Base-by-base conservation (phyloP, 805 yeast genomes). In the Tetrapisispora nanseiensis region DNA sequence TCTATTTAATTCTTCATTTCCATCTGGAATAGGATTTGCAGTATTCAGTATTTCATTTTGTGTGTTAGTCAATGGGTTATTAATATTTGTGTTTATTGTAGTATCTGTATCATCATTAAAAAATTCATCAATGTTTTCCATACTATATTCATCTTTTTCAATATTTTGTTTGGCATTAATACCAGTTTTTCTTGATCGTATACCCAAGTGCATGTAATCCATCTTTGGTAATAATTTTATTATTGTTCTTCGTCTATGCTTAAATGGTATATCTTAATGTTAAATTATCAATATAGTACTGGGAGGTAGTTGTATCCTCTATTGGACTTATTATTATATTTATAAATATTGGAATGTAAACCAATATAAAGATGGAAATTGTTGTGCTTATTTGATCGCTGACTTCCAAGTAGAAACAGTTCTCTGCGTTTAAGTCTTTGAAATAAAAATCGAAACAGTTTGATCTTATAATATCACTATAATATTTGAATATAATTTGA, bases 181-280 rank as follows among this genome's bases (percentile, higher is more conserved):
- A n/a, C 86, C 87, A 0, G 85, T 79, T 55, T 76, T 80, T 22
- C 89, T 70, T 32, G 86, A 77, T 51, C 66, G 70, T 30, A 69
- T 63, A 3, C 89, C 89, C 12, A 70, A 66, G 52, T 67, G 72
- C 62, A 62, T 65, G 55, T 49, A 67, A 49, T 59, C 69, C 75
- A 65, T 68, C 12, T n/a, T 34, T 13, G 13, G 4, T 13, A 19
- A 16, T 24, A 5, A 3, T 16, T 10, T 18, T 35, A 10, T 18
- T 9, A n/a, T 12, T 22, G 5, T 20, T 31, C 19, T 18, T 5
- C 10, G 9, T 13, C 8, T 31, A 31, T 31, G 19, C 13, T 27
- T 10, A 27, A 5, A 6, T 27, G n/a, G n/a, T 27, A 6, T 27
- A 27, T 9, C 12, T 6, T 27, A 24, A 11, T 24, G 27, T 24